A percentile compares a stretch with the other conserved stretches of the same genome.
Evolutionary conservation across 2,329 filamentous ascomycete genomes (phyloP).

Genomic region (Cercospora sojina): DNA sequence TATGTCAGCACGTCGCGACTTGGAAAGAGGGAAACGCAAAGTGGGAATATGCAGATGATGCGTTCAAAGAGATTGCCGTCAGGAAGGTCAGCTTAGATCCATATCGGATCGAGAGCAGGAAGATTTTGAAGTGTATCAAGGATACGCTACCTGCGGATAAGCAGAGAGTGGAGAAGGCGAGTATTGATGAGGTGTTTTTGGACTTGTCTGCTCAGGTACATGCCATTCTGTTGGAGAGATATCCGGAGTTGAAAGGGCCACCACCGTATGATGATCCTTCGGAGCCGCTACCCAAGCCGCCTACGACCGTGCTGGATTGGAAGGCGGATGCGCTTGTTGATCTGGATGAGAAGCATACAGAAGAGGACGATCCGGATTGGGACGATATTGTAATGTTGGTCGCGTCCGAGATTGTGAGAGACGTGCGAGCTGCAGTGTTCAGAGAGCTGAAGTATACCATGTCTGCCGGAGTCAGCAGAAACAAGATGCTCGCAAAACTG

Average conservation of each 20-base stretch:
- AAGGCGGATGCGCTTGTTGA: conserved; percentile 58
- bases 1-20: conserved; percentile 89
- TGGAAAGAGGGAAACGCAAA: conserved; percentile 88
- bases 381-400: conserved; percentile 87
- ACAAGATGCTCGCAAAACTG: conserved; percentile 94
- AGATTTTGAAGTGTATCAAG: conserved; percentile 77
- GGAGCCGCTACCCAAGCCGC: conserved; percentile 70
- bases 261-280: conserved; percentile 70
- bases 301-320: conserved; percentile 76
- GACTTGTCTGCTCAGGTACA: conserved; percentile 87
- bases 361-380: conserved; percentile 87
- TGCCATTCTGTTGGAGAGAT: conserved; percentile 69
- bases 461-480: conserved; percentile 81
- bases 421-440: conserved; percentile 67
- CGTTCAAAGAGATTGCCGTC: conserved; percentile 72
- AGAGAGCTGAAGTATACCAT: conserved; percentile 81
- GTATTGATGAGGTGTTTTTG: conserved; percentile 93
- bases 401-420: conserved; percentile 82
- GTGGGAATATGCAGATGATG: conserved; percentile 87
- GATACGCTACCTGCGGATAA: conserved; percentile 62
- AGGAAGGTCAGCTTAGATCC: conserved; percentile 95
- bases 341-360: conserved; percentile 63
- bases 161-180: conserved; percentile 85
- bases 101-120: conserved; percentile 80
- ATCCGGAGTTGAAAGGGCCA: conserved; percentile 67